phyloP scores from a whole-genome alignment of 192 early-diverging fungal genomes.

The Coemansia sp. region DNA sequence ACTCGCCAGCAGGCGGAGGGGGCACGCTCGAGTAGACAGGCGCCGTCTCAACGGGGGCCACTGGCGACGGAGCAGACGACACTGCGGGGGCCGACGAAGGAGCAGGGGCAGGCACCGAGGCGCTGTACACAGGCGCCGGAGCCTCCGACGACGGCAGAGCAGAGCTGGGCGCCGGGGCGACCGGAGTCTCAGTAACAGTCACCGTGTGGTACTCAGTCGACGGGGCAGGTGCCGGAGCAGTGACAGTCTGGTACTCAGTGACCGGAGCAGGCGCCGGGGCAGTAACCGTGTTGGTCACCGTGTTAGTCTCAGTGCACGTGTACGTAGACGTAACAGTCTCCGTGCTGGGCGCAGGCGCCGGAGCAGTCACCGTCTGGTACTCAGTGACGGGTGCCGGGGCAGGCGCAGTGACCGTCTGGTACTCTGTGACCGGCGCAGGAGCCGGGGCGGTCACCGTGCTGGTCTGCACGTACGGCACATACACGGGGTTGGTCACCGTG shows the following conservation, averaged over 20 bases:
- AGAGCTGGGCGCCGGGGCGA: slow-evolving; percentile 10
- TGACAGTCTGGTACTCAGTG: slow-evolving; percentile 19
- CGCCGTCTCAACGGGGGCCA: neutral
- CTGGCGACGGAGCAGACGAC: slow-evolving; percentile 6
- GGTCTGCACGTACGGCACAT: slow-evolving; percentile 51
- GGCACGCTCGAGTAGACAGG: slow-evolving; percentile 21
- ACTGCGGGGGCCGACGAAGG: slow-evolving; percentile 3
- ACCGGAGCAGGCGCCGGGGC: slow-evolving; percentile 15
- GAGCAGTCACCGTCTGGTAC: slow-evolving; percentile 9
- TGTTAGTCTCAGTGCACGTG: neutral
- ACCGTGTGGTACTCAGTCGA: slow-evolving; percentile 23
- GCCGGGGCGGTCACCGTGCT: slow-evolving; percentile 38
- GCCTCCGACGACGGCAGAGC: slow-evolving; percentile 22
- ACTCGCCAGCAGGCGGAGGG: slow-evolving; percentile 8
- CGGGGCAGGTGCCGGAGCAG: slow-evolving; percentile 26
- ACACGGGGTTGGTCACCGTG: slow-evolving; percentile 44
- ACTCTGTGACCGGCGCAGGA: slow-evolving; percentile 15
- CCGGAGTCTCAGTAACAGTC: slow-evolving; percentile 10
- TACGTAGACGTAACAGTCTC: slow-evolving; percentile 2
- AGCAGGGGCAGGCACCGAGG: slow-evolving; percentile 8
- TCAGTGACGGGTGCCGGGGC: slow-evolving; percentile 28
- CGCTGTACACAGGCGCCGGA: slow-evolving; percentile 20
- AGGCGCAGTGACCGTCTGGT: slow-evolving; percentile 19
- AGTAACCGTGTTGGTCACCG: slow-evolving; percentile 14
- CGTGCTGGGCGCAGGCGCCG: slow-evolving; percentile 7